Conservation (phyloP, 2,329 filamentous ascomycete species). For the Kalaharituber pfeilii region DNA sequence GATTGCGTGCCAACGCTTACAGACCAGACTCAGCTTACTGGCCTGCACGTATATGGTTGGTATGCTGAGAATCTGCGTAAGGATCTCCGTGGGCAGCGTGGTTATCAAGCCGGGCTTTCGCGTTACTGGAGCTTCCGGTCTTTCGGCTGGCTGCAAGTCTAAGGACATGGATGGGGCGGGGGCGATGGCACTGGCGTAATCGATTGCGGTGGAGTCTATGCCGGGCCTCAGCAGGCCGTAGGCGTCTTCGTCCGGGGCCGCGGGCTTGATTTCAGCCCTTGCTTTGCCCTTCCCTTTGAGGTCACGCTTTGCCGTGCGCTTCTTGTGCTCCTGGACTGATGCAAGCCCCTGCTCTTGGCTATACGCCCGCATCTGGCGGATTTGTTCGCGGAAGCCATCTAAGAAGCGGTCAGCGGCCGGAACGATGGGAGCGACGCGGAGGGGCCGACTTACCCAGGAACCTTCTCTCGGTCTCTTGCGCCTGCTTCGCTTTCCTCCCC, state of each 20-base stretch:
- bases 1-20: slow-evolving; percentile 10
- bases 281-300: neutral
- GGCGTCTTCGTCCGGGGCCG: no score
- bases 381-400: neutral
- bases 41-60: slow-evolving; percentile 5
- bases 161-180: neutral
- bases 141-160: neutral
- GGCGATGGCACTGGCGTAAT: no score
- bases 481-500: no score
- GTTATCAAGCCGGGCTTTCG: slow-evolving; percentile 4
- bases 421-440: no score
- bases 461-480: no score
- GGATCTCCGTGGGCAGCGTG: slow-evolving; percentile 11
- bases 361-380: neutral
- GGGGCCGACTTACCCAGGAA: no score
- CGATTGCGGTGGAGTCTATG: no score
- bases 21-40: slow-evolving; percentile 7
- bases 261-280: no score
- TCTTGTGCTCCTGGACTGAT: neutral
- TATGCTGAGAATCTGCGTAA: slow-evolving; percentile 10
- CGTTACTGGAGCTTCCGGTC: neutral
- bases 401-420: no score
- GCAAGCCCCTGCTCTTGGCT: neutral
- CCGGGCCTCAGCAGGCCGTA: no score
- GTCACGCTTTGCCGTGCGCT: no score